Percentiles rank a stretch among this genome's conserved stretches.
Evolutionary conservation across 306 rosid species (phyloP).

Genomic region (Glycyrrhiza uralensis): DNA sequence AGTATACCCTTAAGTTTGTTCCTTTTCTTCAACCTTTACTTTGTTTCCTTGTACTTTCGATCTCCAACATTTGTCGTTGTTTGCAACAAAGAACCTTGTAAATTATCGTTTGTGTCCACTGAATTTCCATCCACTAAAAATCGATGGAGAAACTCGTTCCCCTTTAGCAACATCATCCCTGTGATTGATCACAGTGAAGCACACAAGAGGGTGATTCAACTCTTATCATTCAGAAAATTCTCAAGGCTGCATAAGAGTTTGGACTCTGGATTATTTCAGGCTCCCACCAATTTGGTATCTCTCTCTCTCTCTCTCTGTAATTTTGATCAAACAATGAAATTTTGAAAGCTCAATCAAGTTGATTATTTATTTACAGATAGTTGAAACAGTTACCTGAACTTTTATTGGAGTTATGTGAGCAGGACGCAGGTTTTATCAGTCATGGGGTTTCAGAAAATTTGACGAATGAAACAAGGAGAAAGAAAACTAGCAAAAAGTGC

Average conservation of each 20-base stretch:
- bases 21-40: not conserved
- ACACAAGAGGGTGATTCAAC: not conserved
- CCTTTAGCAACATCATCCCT: not conserved
- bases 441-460: not conserved
- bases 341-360: not conserved
- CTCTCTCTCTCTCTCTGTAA: no score
- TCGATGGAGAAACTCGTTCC: no score
- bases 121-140: not conserved
- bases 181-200: conserved; percentile 7
- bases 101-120: not conserved
- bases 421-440: not conserved
- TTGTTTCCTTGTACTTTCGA: not conserved
- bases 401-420: not conserved
- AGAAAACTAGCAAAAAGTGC: no score
- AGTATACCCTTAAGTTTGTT: no score
- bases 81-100: no score
- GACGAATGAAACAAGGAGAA: not conserved
- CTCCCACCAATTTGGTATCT: no score
- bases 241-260: no score
- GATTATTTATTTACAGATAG: not conserved
- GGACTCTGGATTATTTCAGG: no score
- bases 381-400: no score
- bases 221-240: not conserved
- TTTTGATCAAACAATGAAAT: not conserved
- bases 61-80: not conserved